Percentiles rank a stretch among this genome's conserved stretches.
phyloP scores from a whole-genome alignment of 306 rosid genomes.

The Acacia melanoxylon region DNA sequence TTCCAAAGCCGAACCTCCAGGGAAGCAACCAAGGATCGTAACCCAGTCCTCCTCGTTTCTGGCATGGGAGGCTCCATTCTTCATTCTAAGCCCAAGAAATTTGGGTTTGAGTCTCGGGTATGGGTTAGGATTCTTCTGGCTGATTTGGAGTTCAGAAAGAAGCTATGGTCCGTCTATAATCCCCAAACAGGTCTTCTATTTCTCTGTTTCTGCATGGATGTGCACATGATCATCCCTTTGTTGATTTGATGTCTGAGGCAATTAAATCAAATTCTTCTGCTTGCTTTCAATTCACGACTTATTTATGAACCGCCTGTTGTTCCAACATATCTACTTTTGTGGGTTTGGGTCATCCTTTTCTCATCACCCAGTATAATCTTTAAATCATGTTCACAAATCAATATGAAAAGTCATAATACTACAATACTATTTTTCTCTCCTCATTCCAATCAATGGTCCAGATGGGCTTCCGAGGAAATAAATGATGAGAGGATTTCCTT shows the following conservation, averaged over 20 bases:
- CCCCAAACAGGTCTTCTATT: constrained; percentile 67
- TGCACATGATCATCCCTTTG: background rate
- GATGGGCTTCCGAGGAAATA: too few relatives aligned
- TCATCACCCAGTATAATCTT: too few relatives aligned
- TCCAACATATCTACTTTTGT: background rate
- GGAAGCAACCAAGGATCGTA: constrained; percentile 38
- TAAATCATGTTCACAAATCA: too few relatives aligned
- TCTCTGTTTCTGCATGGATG: background rate
- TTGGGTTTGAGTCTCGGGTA: constrained; percentile 76
- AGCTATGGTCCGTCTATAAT: constrained; percentile 74
- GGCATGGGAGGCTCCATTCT: constrained; percentile 94
- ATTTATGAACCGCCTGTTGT: background rate
- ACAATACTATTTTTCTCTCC: too few relatives aligned
- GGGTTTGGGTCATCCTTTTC: too few relatives aligned
- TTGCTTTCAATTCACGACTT: background rate
- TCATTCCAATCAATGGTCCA: too few relatives aligned
- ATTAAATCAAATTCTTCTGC: background rate
- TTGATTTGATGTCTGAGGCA: background rate
- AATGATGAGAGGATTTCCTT: too few relatives aligned
- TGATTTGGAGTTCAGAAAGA: constrained; percentile 72
- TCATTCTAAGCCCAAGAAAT: constrained; percentile 53
- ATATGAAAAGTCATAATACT: too few relatives aligned
- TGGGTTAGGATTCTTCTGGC: constrained; percentile 87
- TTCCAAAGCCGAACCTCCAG: constrained; percentile 46
- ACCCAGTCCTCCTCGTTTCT: constrained; percentile 80